phyloP scores from a whole-genome alignment of 768 basidiomycete species.

The Psilocybe sp. region DNA sequence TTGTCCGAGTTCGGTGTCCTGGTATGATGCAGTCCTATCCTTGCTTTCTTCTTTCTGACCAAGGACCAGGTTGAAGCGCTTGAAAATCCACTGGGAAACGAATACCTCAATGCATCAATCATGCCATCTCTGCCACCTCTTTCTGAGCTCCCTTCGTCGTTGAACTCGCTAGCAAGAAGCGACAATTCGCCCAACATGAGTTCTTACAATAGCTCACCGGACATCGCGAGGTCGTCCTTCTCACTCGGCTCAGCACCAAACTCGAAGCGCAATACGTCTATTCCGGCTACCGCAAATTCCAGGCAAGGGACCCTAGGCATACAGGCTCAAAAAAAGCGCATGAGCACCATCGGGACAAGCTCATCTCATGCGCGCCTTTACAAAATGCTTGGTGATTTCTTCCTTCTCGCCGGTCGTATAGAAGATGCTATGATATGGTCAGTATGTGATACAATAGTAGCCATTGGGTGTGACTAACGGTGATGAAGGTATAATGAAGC shows the following conservation, averaged over 20 bases:
- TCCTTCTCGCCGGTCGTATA: conserved; percentile 80
- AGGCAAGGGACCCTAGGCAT: conserved; percentile 52
- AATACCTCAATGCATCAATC: conserved; percentile 71
- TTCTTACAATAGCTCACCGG: conserved; percentile 55
- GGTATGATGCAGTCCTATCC: conserved; percentile 44
- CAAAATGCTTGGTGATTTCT: conserved; percentile 88
- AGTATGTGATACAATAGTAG: conserved; percentile 14
- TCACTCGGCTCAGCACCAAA: conserved; percentile 36
- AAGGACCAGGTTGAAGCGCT: conserved; percentile 62
- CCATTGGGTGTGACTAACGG: conserved; percentile 10
- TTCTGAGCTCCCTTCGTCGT: conserved; percentile 56
- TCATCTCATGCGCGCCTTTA: conserved; percentile 84
- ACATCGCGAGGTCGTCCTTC: conserved; percentile 39
- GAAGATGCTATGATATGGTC: conserved; percentile 83
- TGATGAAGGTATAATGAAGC: conserved; percentile 80
- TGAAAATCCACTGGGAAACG: conserved; percentile 83
- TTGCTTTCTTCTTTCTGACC: conserved; percentile 4
- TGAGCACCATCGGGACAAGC: conserved; percentile 60
- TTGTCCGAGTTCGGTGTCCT: conserved; percentile 82
- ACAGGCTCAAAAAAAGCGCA: conserved; percentile 55
- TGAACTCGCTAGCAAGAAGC: conserved; percentile 43
- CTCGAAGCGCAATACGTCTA: conserved; percentile 50
- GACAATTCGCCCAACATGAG: conserved; percentile 46
- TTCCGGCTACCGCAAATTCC: conserved; percentile 32
- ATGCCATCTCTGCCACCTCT: conserved; percentile 61